Evolutionary conservation across 371 early-diverging fungal genomes (phyloP).

Genomic region (Mucor plumbeus): DNA sequence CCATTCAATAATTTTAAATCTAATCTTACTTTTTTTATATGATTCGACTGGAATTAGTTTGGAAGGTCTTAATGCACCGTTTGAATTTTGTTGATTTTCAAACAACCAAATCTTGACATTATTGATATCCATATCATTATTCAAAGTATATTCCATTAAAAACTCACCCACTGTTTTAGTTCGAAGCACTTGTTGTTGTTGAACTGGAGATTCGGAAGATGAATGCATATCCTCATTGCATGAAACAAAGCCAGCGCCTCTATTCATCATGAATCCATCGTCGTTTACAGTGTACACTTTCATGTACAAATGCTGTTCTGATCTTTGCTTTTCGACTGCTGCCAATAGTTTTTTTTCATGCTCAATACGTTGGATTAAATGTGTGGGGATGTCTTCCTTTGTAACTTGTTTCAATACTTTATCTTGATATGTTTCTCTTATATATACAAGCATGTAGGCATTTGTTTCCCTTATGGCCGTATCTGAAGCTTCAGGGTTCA

Average conservation of each 20-base stretch:
- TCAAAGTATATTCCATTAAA: background rate
- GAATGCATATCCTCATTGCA: slow-evolving; percentile 8
- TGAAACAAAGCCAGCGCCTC: slow-evolving; percentile 71
- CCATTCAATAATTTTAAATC: too few relatives aligned
- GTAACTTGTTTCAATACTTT: slow-evolving; percentile 70
- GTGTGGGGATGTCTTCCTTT: slow-evolving; percentile 75
- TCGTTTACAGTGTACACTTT: slow-evolving; percentile 48
- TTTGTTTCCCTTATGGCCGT: slow-evolving; percentile 78
- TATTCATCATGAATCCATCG: slow-evolving; percentile 60
- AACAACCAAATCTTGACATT: too few relatives aligned
- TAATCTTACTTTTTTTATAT: too few relatives aligned
- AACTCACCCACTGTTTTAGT: background rate
- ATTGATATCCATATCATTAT: too few relatives aligned
- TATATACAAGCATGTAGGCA: slow-evolving; percentile 97
- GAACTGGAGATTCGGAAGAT: background rate
- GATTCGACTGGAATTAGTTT: too few relatives aligned
- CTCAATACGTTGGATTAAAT: slow-evolving; percentile 61
- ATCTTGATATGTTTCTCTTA: slow-evolving; percentile 74
- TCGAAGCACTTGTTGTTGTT: background rate
- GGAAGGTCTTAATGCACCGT: too few relatives aligned
- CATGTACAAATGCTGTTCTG: slow-evolving; percentile 65
- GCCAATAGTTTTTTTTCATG: slow-evolving; percentile 52
- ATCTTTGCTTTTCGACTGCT: slow-evolving; percentile 51
- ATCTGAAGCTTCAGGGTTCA: slow-evolving; percentile 19
- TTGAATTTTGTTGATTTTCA: too few relatives aligned